Conservation (phyloP, 805 yeast species). For the Schwanniomyces vanrijiae region DNA sequence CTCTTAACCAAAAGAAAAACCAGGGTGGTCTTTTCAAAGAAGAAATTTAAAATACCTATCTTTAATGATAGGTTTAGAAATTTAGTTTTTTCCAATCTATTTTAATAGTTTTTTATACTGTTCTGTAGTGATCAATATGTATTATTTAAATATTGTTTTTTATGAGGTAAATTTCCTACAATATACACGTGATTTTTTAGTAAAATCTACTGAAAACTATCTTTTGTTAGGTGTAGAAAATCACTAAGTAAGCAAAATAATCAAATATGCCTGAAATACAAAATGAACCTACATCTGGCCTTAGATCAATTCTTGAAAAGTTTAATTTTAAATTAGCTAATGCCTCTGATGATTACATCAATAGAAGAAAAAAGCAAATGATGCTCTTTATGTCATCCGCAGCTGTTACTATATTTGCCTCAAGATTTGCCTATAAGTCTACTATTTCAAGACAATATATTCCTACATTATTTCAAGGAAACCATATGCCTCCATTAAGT, state of each 20-base stretch:
- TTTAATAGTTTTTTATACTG: neutral
- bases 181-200: neutral
- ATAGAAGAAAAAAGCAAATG: conserved; percentile 71
- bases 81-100: neutral
- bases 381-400: conserved; percentile 71
- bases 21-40: conserved; percentile 43
- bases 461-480: conserved; percentile 79
- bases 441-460: conserved; percentile 69
- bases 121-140: conserved; percentile 1
- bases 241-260: neutral
- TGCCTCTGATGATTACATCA: conserved; percentile 51
- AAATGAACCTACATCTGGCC: neutral
- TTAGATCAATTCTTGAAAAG: conserved; percentile 6
- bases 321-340: conserved; percentile 29
- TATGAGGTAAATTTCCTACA: neutral
- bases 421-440: conserved; percentile 74
- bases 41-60: conserved; percentile 26
- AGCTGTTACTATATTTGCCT: conserved; percentile 65
- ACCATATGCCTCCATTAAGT: conserved; percentile 77
- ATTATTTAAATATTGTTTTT: neutral
- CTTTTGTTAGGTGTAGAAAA: neutral
- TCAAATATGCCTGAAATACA: neutral
- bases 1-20: conserved; percentile 24
- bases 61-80: neutral
- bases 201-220: neutral